These are phyloP conservation scores for Aureobasidium sp. DNA, from an alignment of 2,329 filamentous ascomycete genomes.

Conservation along the genomic window DNA sequence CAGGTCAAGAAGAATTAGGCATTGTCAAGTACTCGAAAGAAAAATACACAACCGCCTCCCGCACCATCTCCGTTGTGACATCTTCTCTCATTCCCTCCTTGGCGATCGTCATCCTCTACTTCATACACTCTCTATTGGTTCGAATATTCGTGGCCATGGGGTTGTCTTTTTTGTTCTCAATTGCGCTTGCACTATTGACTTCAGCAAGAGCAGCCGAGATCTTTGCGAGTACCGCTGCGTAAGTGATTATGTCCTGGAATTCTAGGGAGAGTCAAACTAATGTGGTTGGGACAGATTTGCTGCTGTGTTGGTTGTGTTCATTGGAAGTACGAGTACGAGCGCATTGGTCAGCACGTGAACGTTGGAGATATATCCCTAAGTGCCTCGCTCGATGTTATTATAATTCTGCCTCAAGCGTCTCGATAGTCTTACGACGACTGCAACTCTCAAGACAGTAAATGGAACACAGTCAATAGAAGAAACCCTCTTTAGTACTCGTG, in stretches of 20 bases:
- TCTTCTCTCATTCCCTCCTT: neutral
- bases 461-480: no score
- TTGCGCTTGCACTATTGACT: neutral
- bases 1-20: neutral
- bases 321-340: neutral
- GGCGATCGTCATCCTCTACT: neutral
- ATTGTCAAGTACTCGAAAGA: neutral
- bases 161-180: neutral
- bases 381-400: neutral
- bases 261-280: neutral
- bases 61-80: neutral
- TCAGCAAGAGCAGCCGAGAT: neutral
- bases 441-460: no score
- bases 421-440: no score
- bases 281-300: neutral
- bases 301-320: neutral
- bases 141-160: neutral
- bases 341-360: neutral
- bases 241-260: neutral
- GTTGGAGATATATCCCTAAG: neutral
- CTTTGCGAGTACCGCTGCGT: neutral
- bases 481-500: no score
- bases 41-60: neutral
- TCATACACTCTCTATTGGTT: neutral
- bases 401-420: no score